Evolutionary conservation across 345 rosid genomes (phyloP).

Genomic region (Hevea brasiliensis): DNA sequence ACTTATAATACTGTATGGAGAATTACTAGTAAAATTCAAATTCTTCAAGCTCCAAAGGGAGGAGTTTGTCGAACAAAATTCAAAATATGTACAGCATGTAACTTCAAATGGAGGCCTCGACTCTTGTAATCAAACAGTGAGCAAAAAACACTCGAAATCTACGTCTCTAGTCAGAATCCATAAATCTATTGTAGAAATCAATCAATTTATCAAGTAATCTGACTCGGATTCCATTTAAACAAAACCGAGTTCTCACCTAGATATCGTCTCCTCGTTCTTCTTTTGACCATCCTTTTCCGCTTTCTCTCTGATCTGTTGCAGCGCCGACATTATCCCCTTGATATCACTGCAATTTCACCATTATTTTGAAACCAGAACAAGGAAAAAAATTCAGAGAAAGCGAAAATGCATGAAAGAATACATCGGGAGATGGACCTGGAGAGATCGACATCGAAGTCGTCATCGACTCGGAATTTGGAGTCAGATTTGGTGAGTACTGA

Average conservation of each 20-base stretch:
- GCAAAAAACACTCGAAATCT: background rate
- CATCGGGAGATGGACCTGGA: conserved; percentile 42
- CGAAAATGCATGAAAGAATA: background rate
- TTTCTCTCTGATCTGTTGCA: conserved; percentile 74
- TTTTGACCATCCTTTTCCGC: conserved; percentile 72
- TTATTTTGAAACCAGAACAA: background rate
- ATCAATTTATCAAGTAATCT: background rate
- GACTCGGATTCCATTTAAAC: background rate
- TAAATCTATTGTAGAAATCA: no score
- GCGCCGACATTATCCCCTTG: conserved; percentile 76
- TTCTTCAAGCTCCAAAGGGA: background rate
- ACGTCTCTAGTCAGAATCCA: background rate
- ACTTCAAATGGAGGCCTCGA: background rate
- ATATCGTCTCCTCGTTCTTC: conserved; percentile 85
- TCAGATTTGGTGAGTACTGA: conserved; percentile 37
- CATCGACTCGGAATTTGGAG: conserved; percentile 39
- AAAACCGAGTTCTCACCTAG: conserved; percentile 45
- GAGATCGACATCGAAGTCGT: conserved; percentile 60
- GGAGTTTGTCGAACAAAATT: background rate
- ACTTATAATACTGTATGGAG: background rate
- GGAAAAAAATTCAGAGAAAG: background rate
- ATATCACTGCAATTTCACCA: conserved; percentile 55
- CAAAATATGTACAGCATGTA: no score
- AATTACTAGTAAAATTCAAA: background rate
- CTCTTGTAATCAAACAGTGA: background rate